Percentiles rank a stretch among this genome's conserved stretches.
phyloP scores from a whole-genome alignment of 805 yeast species.

The Kuraishia capsulata region DNA sequence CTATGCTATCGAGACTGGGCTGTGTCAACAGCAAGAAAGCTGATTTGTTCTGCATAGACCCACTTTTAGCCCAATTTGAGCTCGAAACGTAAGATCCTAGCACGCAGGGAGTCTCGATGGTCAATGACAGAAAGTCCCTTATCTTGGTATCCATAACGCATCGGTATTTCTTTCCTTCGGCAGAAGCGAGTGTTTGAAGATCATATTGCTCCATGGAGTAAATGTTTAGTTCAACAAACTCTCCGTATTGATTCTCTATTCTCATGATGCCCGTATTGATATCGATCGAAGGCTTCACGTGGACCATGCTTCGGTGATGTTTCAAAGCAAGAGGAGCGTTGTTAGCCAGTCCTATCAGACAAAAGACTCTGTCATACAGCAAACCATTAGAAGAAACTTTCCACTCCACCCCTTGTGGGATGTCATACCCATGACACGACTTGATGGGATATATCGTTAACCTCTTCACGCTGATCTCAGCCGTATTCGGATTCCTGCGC shows the following conservation, averaged over 20 bases:
- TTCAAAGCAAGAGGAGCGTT: conserved; percentile 23
- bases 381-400: conserved; percentile 21
- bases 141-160: conserved; percentile 11
- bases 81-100: conserved; percentile 16
- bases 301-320: conserved; percentile 23
- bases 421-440: conserved; percentile 26
- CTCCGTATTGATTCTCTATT: conserved; percentile 5
- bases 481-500: no score
- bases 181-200: neutral
- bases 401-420: conserved; percentile 19
- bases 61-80: no score
- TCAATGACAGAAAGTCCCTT: conserved; percentile 17
- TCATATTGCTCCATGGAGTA: neutral
- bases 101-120: conserved; percentile 24
- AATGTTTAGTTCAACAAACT: conserved; percentile 1
- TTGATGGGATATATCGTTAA: conserved; percentile 31
- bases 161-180: conserved; percentile 3
- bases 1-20: conserved; percentile 15
- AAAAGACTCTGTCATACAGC: conserved; percentile 29
- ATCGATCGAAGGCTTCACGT: conserved; percentile 21
- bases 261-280: conserved; percentile 6
- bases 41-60: conserved; percentile 24
- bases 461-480: conserved; percentile 9
- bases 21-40: conserved; percentile 26
- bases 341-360: conserved; percentile 20